These are phyloP conservation scores for Daucus carota DNA, from an alignment of 129 eudicot species.

Conservation along the genomic window DH1_v3.0 NC_030382.2:54392001-54392500, in stretches of 20 bases:
- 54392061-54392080: neutral
- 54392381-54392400: slow-evolving; percentile 26
- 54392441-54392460: slow-evolving; percentile 73
- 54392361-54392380: slow-evolving; percentile 16
- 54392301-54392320: slow-evolving; percentile 17
- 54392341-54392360: slow-evolving; percentile 29
- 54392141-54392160: slow-evolving; percentile 24
- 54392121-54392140: slow-evolving; percentile 24
- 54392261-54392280: slow-evolving; percentile 37
- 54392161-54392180: slow-evolving; percentile 16
- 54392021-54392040: neutral
- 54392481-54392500: slow-evolving; percentile 70
- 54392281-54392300: slow-evolving; percentile 21
- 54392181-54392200: slow-evolving; percentile 13
- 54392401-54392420: slow-evolving; percentile 50
- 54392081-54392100: slow-evolving; percentile 61
- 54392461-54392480: slow-evolving; percentile 51
- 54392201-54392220: slow-evolving; percentile 5
- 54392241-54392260: slow-evolving; percentile 18
- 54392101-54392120: slow-evolving; percentile 43
- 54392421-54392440: slow-evolving; percentile 75
- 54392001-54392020: too few species aligned
- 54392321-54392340: slow-evolving; percentile 22
- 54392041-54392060: slow-evolving; percentile 8
- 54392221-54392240: slow-evolving; percentile 6